These are phyloP conservation scores for Lolium perenne DNA, from an alignment of 176 grass and related monocot genomes.

Conservation along the genomic window DNA sequence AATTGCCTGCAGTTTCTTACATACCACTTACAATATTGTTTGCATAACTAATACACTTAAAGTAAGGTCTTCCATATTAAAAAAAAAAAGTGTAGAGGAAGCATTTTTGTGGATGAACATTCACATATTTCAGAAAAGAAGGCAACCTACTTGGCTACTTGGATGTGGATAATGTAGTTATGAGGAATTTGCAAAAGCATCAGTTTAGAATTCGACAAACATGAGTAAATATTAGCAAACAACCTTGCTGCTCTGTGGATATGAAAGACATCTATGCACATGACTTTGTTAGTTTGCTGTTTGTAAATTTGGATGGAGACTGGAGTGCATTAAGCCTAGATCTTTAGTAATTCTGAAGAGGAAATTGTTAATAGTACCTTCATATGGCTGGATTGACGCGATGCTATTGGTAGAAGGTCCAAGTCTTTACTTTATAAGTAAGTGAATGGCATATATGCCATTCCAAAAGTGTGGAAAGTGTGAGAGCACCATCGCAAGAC, in stretches of 20 bases:
- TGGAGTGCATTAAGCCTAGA: neutral
- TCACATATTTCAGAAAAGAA: neutral
- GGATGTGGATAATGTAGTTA: neutral
- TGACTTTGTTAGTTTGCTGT: neutral
- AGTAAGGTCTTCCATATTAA: neutral
- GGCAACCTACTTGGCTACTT: neutral
- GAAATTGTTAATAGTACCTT: neutral
- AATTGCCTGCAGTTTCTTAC: neutral
- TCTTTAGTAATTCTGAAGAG: neutral
- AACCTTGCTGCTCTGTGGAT: neutral
- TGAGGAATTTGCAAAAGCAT: neutral
- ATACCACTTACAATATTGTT: neutral
- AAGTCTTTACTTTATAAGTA: neutral
- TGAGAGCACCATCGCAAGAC: neutral
- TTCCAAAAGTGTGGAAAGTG: constrained; percentile 1
- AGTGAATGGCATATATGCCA: constrained; percentile 1
- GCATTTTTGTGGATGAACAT: neutral
- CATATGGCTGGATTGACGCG: neutral
- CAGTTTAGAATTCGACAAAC: constrained; percentile 2
- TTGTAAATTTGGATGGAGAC: constrained; percentile 19
- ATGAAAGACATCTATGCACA: constrained; percentile 12
- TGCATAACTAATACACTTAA: neutral
- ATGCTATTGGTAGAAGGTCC: constrained; percentile 17
- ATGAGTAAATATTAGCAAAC: constrained; percentile 4
- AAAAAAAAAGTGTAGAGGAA: neutral